Conservation (phyloP, 2,329 filamentous ascomycete species). For the Stagonosporopsis vannaccii region DNA sequence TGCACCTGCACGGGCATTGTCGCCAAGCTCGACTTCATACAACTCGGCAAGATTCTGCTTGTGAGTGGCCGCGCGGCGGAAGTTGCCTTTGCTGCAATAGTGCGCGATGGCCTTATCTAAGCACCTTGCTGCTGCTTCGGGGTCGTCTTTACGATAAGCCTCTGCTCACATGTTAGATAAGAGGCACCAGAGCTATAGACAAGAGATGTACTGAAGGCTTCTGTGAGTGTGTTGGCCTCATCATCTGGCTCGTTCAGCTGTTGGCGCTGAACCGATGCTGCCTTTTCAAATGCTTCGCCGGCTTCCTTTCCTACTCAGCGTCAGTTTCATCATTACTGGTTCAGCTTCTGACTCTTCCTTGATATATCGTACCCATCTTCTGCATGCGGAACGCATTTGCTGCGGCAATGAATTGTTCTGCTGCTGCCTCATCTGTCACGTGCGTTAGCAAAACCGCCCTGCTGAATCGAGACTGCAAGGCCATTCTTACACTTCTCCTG, state of each 20-base stretch:
- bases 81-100: conserved; percentile 89
- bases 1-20: conserved; percentile 79
- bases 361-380: conserved; percentile 70
- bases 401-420: conserved; percentile 85
- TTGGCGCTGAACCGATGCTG: conserved; percentile 78
- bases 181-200: no score
- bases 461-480: background rate
- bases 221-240: conserved; percentile 83
- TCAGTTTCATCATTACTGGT: conserved; percentile 6
- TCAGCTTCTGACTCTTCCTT: background rate
- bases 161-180: conserved; percentile 53
- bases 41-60: conserved; percentile 89
- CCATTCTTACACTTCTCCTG: conserved; percentile 72
- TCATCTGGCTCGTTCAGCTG: conserved; percentile 92
- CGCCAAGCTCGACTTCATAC: conserved; percentile 81
- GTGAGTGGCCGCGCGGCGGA: conserved; percentile 86
- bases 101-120: conserved; percentile 81
- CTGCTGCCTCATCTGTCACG: conserved; percentile 73
- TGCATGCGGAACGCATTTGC: conserved; percentile 92
- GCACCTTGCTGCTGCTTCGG: conserved; percentile 81
- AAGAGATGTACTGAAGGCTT: conserved; percentile 83
- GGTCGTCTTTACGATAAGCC: conserved; percentile 85
- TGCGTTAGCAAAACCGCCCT: conserved; percentile 25
- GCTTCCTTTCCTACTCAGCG: conserved; percentile 76
- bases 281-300: conserved; percentile 82